Conservation (phyloP, 225 moss, liverwort and hornwort genomes). For the Sphagnum tenellum region DNA sequence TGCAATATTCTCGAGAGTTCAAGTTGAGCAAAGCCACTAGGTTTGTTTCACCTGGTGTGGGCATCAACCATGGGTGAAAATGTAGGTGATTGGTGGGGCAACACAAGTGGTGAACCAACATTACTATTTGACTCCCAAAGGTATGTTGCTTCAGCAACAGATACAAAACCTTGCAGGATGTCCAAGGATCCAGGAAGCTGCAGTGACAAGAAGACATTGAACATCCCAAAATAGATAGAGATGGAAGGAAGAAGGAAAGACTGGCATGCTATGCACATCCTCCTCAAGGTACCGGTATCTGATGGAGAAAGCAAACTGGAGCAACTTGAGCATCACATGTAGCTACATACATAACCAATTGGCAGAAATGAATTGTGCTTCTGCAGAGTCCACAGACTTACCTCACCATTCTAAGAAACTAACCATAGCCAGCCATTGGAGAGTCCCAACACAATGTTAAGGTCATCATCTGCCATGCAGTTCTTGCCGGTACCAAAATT, state of each 20-base stretch:
- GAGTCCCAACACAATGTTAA: conserved; percentile 61
- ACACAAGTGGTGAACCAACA: conserved; percentile 25
- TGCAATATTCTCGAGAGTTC: conserved; percentile 64
- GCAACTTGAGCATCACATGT: too few species aligned
- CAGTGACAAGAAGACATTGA: conserved; percentile 1
- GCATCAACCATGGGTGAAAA: conserved; percentile 38
- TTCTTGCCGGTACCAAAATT: conserved; percentile 31
- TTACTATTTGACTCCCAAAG: conserved; percentile 38
- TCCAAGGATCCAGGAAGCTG: conserved; percentile 83
- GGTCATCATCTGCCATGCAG: conserved; percentile 75
- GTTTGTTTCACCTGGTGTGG: conserved; percentile 38
- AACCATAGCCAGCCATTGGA: conserved; percentile 73
- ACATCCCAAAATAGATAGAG: neutral
- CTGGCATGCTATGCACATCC: too few species aligned
- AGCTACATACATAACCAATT: too few species aligned
- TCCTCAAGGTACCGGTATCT: too few species aligned
- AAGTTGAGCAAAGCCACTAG: conserved; percentile 63
- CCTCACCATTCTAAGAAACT: conserved; percentile 89
- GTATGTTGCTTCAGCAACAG: conserved; percentile 51
- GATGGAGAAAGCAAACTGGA: too few species aligned
- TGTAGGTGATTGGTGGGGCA: conserved; percentile 29
- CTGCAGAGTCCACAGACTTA: conserved; percentile 9
- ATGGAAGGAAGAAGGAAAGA: neutral
- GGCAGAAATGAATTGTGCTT: neutral
- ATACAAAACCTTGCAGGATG: conserved; percentile 57